These are phyloP conservation scores for Backusella australiensis DNA, from an alignment of 192 early-diverging fungal species.

Conservation along the genomic window DNA sequence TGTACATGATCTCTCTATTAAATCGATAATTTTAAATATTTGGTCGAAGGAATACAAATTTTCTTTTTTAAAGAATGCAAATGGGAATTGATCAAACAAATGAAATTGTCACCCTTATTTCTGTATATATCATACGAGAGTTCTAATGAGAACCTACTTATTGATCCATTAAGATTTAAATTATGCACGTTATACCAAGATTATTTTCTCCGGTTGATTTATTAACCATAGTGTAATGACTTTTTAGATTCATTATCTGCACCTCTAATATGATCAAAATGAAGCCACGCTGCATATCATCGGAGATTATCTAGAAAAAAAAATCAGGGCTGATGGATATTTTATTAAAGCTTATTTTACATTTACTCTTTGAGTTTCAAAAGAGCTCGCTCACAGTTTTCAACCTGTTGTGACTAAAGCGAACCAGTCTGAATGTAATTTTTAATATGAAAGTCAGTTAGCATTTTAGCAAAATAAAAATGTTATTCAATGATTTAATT, in stretches of 20 bases:
- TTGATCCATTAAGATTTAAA: not conserved
- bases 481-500: too few relatives aligned
- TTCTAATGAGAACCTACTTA: not conserved
- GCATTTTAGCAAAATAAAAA: too few relatives aligned
- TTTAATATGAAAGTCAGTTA: not conserved
- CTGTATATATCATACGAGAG: not conserved
- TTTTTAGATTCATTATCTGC: not conserved
- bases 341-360: not conserved
- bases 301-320: conserved; percentile 1
- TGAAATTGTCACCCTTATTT: not conserved
- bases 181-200: not conserved
- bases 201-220: not conserved
- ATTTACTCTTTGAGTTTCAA: not conserved
- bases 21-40: too few relatives aligned
- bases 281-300: not conserved
- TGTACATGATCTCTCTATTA: too few relatives aligned
- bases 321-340: not conserved
- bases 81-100: too few relatives aligned
- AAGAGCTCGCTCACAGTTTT: not conserved
- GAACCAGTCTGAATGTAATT: not conserved
- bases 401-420: not conserved
- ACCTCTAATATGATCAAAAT: not conserved
- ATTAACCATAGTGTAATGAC: not conserved
- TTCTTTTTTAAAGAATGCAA: too few relatives aligned
- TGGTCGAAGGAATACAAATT: too few relatives aligned